A percentile compares a stretch with the other conserved stretches of the same genome.
Evolutionary conservation across 306 rosid genomes (phyloP).

Genomic region (Mucuna pruriens): DNA sequence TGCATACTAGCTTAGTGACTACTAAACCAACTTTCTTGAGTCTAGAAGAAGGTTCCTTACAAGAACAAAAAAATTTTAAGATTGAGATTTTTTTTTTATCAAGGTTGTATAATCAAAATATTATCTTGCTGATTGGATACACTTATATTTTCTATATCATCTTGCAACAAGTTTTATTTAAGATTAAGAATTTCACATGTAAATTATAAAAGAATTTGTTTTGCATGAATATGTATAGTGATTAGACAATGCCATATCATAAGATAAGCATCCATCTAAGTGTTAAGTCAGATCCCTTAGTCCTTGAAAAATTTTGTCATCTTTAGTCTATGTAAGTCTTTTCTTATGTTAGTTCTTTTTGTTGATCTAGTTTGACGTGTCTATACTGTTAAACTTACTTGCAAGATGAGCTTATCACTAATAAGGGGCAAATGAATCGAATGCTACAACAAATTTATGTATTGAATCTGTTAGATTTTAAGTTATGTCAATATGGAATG

Average conservation of each 20-base stretch:
- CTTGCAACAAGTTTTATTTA: neutral
- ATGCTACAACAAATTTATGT: neutral
- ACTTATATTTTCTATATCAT: neutral
- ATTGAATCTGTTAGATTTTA: conserved; percentile 20
- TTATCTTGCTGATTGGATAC: conserved; percentile 67
- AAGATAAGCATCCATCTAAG: conserved; percentile 4
- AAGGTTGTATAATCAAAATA: conserved; percentile 62
- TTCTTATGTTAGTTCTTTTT: conserved; percentile 22
- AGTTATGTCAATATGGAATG: conserved; percentile 11
- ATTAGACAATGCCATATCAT: neutral
- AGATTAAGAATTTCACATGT: conserved; percentile 16
- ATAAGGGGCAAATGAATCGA: neutral
- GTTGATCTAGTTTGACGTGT: conserved; percentile 28
- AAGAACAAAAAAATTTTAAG: conserved; percentile 80
- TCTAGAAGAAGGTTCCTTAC: too few relatives aligned
- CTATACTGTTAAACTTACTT: neutral
- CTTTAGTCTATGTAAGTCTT: conserved; percentile 10
- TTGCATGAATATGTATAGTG: neutral
- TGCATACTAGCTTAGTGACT: too few relatives aligned
- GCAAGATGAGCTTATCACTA: neutral
- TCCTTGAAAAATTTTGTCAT: neutral
- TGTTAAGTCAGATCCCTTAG: neutral
- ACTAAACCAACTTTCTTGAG: too few relatives aligned
- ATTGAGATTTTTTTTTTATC: conserved; percentile 60
- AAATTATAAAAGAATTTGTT: conserved; percentile 22